Conservation (phyloP, 139 green algal species). For the Micractinium conductrix region DNA sequence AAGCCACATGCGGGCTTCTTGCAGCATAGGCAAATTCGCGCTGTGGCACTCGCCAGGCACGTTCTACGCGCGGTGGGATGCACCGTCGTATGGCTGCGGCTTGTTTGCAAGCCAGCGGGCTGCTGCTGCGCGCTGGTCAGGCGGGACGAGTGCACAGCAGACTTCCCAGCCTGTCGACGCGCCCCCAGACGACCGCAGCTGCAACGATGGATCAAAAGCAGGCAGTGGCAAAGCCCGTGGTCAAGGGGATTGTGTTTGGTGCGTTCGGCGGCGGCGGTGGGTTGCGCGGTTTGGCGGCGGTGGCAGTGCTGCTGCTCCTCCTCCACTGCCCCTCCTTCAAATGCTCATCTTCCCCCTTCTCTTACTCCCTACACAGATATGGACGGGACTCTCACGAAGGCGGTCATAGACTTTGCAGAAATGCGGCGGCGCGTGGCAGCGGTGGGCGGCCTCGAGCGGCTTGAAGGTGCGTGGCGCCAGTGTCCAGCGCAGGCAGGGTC, state of each 20-base stretch:
- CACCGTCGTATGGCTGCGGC: too few species aligned
- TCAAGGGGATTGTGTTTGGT: constrained; percentile 2
- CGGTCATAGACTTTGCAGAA: constrained; percentile 48
- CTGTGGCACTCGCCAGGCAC: too few species aligned
- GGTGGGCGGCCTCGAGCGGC: background rate
- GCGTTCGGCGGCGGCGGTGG: background rate
- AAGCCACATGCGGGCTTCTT: too few species aligned
- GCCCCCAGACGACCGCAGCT: background rate
- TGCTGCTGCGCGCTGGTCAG: too few species aligned
- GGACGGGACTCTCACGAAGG: constrained; percentile 28
- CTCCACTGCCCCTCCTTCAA: background rate
- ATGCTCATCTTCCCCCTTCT: background rate
- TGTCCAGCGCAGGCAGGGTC: too few species aligned
- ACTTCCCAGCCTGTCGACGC: too few species aligned
- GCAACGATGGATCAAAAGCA: background rate
- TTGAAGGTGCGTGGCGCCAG: background rate
- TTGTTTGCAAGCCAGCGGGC: too few species aligned
- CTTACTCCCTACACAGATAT: constrained; percentile 4
- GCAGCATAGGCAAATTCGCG: too few species aligned
- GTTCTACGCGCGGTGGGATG: too few species aligned
- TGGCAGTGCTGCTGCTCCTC: background rate
- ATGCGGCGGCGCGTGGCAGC: constrained; percentile 10
- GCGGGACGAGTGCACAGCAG: too few species aligned
- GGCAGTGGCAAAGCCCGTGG: background rate
- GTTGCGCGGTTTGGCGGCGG: too few species aligned